These are phyloP conservation scores for Basipetospora chlamydospora DNA, from an alignment of 2,329 filamentous ascomycete species.

Conservation along the genomic window DNA sequence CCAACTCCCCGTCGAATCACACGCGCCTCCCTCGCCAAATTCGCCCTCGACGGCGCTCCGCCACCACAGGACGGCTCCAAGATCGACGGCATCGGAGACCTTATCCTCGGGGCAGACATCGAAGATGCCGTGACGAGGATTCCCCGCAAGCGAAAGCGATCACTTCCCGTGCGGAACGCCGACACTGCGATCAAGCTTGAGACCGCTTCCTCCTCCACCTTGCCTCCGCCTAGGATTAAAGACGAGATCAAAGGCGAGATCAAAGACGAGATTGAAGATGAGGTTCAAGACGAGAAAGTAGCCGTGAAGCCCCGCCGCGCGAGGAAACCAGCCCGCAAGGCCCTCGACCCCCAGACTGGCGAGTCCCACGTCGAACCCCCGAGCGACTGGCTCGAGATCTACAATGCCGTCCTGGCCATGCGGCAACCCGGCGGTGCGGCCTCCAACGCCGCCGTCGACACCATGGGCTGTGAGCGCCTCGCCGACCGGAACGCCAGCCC, in stretches of 20 bases:
- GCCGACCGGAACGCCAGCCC: constrained; percentile 36
- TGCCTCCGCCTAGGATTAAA: background rate
- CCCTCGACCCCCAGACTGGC: constrained; percentile 25
- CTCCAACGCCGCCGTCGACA: constrained; percentile 77
- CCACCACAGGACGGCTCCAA: no score
- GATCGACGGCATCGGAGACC: background rate
- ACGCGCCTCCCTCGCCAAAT: constrained; percentile 15
- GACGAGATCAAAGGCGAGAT: background rate
- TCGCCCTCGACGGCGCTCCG: constrained; percentile 9
- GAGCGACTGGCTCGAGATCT: constrained; percentile 72
- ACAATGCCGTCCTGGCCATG: constrained; percentile 66
- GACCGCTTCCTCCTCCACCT: constrained; percentile 6
- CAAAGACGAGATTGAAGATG: constrained; percentile 17
- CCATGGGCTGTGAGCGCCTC: constrained; percentile 84
- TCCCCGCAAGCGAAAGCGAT: constrained; percentile 16
- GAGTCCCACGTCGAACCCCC: constrained; percentile 40
- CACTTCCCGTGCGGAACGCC: no score
- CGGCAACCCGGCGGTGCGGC: constrained; percentile 38
- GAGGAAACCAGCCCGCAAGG: constrained; percentile 32
- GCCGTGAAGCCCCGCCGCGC: constrained; percentile 13
- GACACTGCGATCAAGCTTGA: constrained; percentile 10
- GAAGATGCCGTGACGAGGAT: constrained; percentile 35
- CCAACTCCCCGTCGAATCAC: constrained; percentile 6
- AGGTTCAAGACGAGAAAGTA: constrained; percentile 9
- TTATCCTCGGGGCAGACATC: constrained; percentile 28